Evolutionary conservation across 2,329 filamentous ascomycete species (phyloP).

Genomic region (Raffaelea albimanens): DNA sequence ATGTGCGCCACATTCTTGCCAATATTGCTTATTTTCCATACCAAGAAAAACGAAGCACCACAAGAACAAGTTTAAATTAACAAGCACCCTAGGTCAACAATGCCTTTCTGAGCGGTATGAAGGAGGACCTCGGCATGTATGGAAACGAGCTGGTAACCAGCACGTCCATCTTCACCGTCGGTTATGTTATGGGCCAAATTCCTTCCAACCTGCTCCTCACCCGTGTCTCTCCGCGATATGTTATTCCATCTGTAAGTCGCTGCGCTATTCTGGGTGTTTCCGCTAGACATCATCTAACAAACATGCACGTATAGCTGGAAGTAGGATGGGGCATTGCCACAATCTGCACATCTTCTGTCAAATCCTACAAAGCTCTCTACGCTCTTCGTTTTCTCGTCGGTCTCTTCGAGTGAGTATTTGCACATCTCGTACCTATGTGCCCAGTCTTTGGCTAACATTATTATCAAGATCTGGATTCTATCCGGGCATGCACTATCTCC

Average conservation of each 20-base stretch:
- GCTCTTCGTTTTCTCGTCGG: constrained; percentile 45
- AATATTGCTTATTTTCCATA: too few relatives aligned
- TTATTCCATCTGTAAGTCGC: constrained; percentile 16
- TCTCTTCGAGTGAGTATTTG: constrained; percentile 35
- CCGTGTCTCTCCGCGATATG: constrained; percentile 19
- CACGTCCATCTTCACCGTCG: constrained; percentile 23
- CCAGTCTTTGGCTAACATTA: neutral
- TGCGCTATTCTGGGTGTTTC: too few relatives aligned
- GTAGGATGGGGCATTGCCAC: constrained; percentile 20
- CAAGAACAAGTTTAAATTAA: too few relatives aligned
- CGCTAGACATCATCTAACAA: too few relatives aligned
- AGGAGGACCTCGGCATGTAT: neutral
- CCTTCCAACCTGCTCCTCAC: constrained; percentile 15
- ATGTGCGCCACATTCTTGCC: too few relatives aligned
- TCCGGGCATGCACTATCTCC: constrained; percentile 40
- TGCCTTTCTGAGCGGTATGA: neutral
- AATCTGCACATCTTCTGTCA: constrained; percentile 13
- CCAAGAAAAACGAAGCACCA: too few relatives aligned
- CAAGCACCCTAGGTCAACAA: too few relatives aligned
- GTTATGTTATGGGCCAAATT: constrained; percentile 18
- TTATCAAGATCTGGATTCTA: constrained; percentile 32
- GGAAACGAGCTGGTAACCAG: neutral
- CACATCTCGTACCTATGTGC: neutral
- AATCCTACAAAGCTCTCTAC: constrained; percentile 24
- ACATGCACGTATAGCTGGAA: constrained; percentile 12